These are phyloP conservation scores for Podospora conica DNA, from an alignment of 495 filamentous ascomycete genomes.

Conservation along the genomic window DNA sequence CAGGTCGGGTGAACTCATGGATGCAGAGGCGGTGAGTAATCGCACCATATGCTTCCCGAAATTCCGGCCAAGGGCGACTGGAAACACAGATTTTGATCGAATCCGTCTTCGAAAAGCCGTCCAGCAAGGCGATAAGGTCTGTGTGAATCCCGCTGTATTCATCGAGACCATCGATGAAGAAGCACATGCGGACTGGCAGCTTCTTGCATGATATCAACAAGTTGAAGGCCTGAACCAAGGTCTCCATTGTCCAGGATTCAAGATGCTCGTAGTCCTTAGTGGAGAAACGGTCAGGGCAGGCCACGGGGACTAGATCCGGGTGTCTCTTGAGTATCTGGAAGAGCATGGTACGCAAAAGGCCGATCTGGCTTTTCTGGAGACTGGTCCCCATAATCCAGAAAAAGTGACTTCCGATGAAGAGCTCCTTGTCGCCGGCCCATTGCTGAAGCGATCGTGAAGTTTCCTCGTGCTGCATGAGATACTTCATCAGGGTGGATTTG, in stretches of 20 bases:
- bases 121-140: not conserved
- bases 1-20: slow-evolving; percentile 5
- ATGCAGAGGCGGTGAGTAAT: not conserved
- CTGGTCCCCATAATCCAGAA: slow-evolving; percentile 6
- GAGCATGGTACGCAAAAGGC: slow-evolving; percentile 7
- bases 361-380: slow-evolving; percentile 2
- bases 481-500: slow-evolving; percentile 13
- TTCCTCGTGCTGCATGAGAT: not conserved
- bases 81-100: slow-evolving; percentile 7
- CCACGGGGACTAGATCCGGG: not conserved
- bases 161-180: slow-evolving; percentile 13
- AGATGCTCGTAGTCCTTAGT: not conserved
- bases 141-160: slow-evolving; percentile 6
- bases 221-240: not conserved
- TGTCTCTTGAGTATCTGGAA: not conserved
- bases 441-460: not conserved
- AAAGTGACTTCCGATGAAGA: slow-evolving; percentile 3
- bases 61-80: slow-evolving; percentile 12
- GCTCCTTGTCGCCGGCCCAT: not conserved
- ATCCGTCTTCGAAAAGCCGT: not conserved
- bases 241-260: not conserved
- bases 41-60: slow-evolving; percentile 1
- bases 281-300: not conserved
- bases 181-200: not conserved
- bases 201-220: not conserved